A percentile compares a stretch with the other conserved stretches of the same genome.
phyloP scores from a whole-genome alignment of 805 yeast genomes.

The Lachancea waltii region DNA sequence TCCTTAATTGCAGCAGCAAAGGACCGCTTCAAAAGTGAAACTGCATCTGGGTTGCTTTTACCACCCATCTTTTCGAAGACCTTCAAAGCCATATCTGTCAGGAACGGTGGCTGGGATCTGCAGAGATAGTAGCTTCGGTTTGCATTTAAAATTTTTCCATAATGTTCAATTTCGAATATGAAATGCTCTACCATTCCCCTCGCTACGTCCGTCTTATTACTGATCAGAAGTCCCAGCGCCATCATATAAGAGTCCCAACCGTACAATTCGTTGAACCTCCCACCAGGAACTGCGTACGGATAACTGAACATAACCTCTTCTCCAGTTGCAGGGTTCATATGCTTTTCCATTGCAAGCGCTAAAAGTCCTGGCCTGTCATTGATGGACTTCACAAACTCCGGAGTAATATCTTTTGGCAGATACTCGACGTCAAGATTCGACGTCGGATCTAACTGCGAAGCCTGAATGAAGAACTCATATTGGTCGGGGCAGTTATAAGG shows the following conservation, averaged over 20 bases:
- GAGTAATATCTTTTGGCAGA: slow-evolving; percentile 68
- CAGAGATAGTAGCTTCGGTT: slow-evolving; percentile 86
- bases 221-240: slow-evolving; percentile 70
- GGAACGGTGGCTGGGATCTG: slow-evolving; percentile 93
- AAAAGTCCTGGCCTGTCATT: slow-evolving; percentile 81
- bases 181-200: slow-evolving; percentile 89
- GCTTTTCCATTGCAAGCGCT: slow-evolving; percentile 64
- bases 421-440: slow-evolving; percentile 64
- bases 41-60: slow-evolving; percentile 41
- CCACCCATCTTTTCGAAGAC: slow-evolving; percentile 56
- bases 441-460: slow-evolving; percentile 49
- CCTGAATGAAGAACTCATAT: slow-evolving; percentile 54
- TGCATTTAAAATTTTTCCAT: slow-evolving; percentile 91
- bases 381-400: slow-evolving; percentile 68
- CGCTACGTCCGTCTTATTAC: slow-evolving; percentile 62
- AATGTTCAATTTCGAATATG: slow-evolving; percentile 80
- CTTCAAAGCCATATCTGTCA: slow-evolving; percentile 83
- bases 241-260: slow-evolving; percentile 99
- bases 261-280: slow-evolving; percentile 90
- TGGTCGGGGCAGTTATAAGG: slow-evolving; percentile 68
- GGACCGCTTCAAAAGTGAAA: slow-evolving; percentile 59
- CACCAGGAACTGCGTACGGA: slow-evolving; percentile 96
- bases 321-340: slow-evolving; percentile 44
- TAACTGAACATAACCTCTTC: slow-evolving; percentile 50
- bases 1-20: slow-evolving; percentile 78